Conservation (phyloP, 1,284 basidiomycete species). For the Microbotryum violaceum region DNA sequence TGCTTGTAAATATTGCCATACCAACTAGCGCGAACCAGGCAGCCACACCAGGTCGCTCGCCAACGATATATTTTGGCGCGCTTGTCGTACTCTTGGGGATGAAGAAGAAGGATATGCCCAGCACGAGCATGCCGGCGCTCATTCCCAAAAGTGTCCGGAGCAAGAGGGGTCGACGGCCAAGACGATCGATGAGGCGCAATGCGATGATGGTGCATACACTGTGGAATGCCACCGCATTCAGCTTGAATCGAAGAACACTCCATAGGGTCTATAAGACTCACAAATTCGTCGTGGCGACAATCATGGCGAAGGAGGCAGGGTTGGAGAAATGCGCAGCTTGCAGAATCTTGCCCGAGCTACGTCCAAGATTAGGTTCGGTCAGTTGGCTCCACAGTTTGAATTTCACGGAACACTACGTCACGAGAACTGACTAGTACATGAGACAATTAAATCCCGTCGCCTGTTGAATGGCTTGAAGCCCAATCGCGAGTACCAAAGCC, state of each 20-base stretch:
- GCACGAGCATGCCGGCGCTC: constrained; percentile 61
- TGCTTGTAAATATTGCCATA: constrained; percentile 58
- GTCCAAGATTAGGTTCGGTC: neutral
- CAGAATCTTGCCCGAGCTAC: constrained; percentile 56
- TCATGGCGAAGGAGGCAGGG: constrained; percentile 66
- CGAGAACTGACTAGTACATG: constrained; percentile 44
- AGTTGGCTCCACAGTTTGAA: neutral
- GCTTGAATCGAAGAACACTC: constrained; percentile 43
- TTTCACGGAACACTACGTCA: neutral
- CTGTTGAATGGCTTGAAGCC: constrained; percentile 73
- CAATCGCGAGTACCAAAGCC: constrained; percentile 60
- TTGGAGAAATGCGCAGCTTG: constrained; percentile 68
- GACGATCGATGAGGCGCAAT: constrained; percentile 61
- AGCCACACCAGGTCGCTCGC: constrained; percentile 38
- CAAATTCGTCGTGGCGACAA: constrained; percentile 63
- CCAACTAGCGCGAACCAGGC: constrained; percentile 60
- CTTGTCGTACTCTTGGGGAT: constrained; percentile 48
- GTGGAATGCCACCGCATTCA: constrained; percentile 54
- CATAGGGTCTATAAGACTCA: neutral
- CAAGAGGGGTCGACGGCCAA: constrained; percentile 69
- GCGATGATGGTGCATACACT: constrained; percentile 47
- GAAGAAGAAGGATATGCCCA: constrained; percentile 63
- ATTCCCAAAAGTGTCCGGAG: constrained; percentile 69
- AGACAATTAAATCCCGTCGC: constrained; percentile 54
- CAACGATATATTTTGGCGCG: constrained; percentile 43